Base-by-base conservation (phyloP, 768 basidiomycete genomes). In the Rhizopogon rudus region DNA sequence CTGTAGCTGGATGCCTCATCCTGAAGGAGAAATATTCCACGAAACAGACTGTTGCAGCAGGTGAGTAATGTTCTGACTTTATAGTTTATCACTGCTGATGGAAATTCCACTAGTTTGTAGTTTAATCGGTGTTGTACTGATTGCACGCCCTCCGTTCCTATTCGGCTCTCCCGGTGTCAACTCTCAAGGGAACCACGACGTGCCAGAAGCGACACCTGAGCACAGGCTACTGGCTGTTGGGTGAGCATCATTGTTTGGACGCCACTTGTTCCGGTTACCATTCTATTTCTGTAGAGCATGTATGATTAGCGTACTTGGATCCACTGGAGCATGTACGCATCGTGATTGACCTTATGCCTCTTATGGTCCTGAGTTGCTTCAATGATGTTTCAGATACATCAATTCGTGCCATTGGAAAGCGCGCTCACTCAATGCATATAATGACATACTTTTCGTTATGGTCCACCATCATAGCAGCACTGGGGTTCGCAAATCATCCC, bases 91-190 rank as follows among this genome's bases (percentile, higher is more conserved):
- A n/a, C 22, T 54, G 6, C 37, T 29, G 1, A 25, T 28, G 9
- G 42, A 31, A 41, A 13, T 44, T 33, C 46, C 25, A 40, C 17
- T 61, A 81, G 81, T 87, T 12, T 76, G 79, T 50, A 87, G 89
- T 67, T 76, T 95, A 35, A 40, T 80, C 7, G 93, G 93, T 0
- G 91, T 93, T 8, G 65, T 94, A 9, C 75, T 93, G 6, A 91
- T 97, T 46, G 89, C 92, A 7, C 77, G 90, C 35, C 93, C 93
- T 0, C 71, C 77, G 1, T 82, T 84, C 48, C 60, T 97, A 7
- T 95, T 97, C 61, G 85, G 86, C 2, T 51, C 55, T 51, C 50
- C 54, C 35, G 25, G 40, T 28, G 14, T 12, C 6, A 28, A 37
- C 29, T 13, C 12, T 14, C 52, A 44, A 12, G 51, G 42, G 16